Evolutionary conservation across 352 stramenopile species (phyloP).

Genomic region (Phytophthora melonis): DNA sequence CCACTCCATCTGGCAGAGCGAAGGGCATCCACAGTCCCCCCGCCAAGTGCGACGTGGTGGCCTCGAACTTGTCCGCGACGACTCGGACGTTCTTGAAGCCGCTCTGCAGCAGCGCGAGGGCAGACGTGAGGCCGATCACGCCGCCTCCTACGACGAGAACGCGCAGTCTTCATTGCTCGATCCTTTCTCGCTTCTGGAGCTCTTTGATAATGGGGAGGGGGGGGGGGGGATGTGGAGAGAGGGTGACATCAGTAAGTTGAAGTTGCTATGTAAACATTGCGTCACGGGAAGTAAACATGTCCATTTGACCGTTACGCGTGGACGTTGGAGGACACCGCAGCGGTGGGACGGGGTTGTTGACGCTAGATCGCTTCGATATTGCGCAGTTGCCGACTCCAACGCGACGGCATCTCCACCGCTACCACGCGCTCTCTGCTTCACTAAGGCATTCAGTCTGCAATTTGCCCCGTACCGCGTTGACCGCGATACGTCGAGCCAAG

Average conservation of each 20-base stretch:
- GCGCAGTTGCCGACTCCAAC: not conserved
- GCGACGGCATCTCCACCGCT: not conserved
- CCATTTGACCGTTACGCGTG: not conserved
- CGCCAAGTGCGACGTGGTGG: slow-evolving; percentile 70
- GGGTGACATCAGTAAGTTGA: slow-evolving; percentile 10
- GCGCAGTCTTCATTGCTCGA: slow-evolving; percentile 21
- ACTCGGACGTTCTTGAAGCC: slow-evolving; percentile 60
- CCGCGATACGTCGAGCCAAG: not conserved
- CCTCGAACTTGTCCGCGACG: slow-evolving; percentile 64
- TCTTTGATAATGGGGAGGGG: not conserved
- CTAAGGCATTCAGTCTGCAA: slow-evolving; percentile 16
- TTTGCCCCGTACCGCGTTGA: not conserved
- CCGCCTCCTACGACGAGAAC: slow-evolving; percentile 71
- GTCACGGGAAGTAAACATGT: not conserved
- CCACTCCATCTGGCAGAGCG: slow-evolving; percentile 50
- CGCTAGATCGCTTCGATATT: slow-evolving; percentile 19
- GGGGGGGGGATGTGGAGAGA: no score
- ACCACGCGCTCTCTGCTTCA: no score
- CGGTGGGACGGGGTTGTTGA: slow-evolving; percentile 15
- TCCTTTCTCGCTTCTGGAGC: not conserved
- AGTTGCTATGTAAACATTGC: slow-evolving; percentile 2
- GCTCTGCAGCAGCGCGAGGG: slow-evolving; percentile 66
- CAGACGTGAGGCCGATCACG: slow-evolving; percentile 75
- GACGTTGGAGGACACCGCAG: slow-evolving; percentile 5
- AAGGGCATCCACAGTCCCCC: slow-evolving; percentile 81